Evolutionary conservation across 805 yeast genomes (phyloP), one percentile per base, ranked within the genome.

Genomic region (Lipomyces yamadae): DNA sequence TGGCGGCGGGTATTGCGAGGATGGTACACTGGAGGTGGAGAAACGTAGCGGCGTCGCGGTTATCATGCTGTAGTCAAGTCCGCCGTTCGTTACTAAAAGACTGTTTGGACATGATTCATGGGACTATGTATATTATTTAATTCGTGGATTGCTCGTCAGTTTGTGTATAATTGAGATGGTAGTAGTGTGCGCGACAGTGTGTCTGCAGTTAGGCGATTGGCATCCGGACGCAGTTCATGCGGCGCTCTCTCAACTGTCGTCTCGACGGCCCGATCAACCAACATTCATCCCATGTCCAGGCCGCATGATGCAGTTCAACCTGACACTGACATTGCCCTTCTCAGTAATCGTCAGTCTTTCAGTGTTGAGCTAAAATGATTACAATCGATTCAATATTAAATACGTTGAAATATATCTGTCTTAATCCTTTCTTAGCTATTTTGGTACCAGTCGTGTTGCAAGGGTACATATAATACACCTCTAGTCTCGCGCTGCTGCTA

Each of bases 31-130:
- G 42, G 86, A 85, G 60, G 75, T 79, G 15, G 84, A 83, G 33
- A 80, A 79, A 58, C 82, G 88, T 61, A 92, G 97, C 78, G 96
- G 93, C 7, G 84, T 95, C 45, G 99, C 98, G 70, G 94, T 91
- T 32, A 96, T 95, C 6, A 84, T 95, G 87, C 83, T 94, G 55
- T 67, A 61, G 39, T 15, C 32, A 52, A 29, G 42, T 29, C 13
- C 15, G 4, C 39, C 3, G 10, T 11, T 37, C 13, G 39, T 4
- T 11, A 42, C 24, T 15, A 5, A 15, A n/a, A 42, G n/a, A 24
- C 24, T 24, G 24, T 42, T 15, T 18, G n/a, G 48, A 42, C 7
- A 15, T n/a, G 48, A 15, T 42, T 42, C n/a, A 42, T 42, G 39
- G 24, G 48, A 42, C 10, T n/a, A 42, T 42, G 48, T 42, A 42